phyloP scores from a whole-genome alignment of 2,329 filamentous ascomycete genomes.

The Blumeriella jaapii region DNA sequence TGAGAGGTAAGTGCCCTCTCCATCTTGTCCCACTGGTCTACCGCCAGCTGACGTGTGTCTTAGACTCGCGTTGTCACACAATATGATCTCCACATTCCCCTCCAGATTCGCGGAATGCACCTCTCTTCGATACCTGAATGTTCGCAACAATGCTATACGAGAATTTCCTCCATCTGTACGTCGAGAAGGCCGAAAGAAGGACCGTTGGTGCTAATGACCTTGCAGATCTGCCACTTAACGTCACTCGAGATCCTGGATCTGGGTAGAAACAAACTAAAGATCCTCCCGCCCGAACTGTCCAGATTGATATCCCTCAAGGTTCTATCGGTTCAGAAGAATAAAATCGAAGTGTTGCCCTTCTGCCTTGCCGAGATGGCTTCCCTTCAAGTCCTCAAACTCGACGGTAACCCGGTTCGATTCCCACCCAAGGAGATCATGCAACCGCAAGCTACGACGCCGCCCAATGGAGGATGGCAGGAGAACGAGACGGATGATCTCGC shows the following conservation, averaged over 20 bases:
- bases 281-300: slow-evolving; percentile 67
- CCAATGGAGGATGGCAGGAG: slow-evolving; percentile 42
- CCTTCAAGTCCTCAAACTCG: slow-evolving; percentile 78
- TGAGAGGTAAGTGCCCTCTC: slow-evolving; percentile 26
- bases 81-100: slow-evolving; percentile 60
- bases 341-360: slow-evolving; percentile 71
- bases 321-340: slow-evolving; percentile 76
- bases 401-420: slow-evolving; percentile 76
- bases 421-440: slow-evolving; percentile 62
- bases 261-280: slow-evolving; percentile 72
- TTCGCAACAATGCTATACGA: slow-evolving; percentile 62
- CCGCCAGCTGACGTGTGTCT: slow-evolving; percentile 17
- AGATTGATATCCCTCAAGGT: slow-evolving; percentile 81
- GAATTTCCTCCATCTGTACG: slow-evolving; percentile 55
- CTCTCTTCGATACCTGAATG: slow-evolving; percentile 68
- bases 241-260: slow-evolving; percentile 89
- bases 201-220: slow-evolving; percentile 8
- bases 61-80: slow-evolving; percentile 73
- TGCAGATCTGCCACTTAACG: slow-evolving; percentile 70
- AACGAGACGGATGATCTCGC: slow-evolving; percentile 51
- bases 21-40: slow-evolving; percentile 19
- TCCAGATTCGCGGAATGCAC: slow-evolving; percentile 63
- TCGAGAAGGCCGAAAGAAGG: slow-evolving; percentile 11
- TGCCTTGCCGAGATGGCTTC: slow-evolving; percentile 85
- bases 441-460: slow-evolving; percentile 41